A percentile compares a stretch with the other conserved stretches of the same genome.
These are phyloP conservation scores for Chaetomium fimeti DNA, from an alignment of 495 filamentous ascomycete species.

Conservation along the genomic window DNA sequence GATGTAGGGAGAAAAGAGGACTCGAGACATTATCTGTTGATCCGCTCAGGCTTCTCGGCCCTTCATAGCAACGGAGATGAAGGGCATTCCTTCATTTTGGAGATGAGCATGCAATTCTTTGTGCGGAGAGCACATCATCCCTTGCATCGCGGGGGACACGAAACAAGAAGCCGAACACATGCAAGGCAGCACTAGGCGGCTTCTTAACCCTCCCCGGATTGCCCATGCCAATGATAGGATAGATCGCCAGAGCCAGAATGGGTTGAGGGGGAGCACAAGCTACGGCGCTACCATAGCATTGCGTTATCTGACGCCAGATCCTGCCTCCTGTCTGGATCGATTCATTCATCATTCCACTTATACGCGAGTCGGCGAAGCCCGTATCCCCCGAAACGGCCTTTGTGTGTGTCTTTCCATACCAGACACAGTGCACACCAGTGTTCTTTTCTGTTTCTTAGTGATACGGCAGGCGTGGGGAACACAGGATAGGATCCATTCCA, in stretches of 20 bases:
- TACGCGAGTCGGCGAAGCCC: conserved; percentile 2
- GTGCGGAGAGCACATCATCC: not conserved
- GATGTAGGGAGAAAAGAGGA: not conserved
- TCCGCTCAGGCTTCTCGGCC: conserved; percentile 11
- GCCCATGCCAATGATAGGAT: conserved; percentile 8
- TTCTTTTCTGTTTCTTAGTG: not conserved
- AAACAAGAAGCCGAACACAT: not conserved
- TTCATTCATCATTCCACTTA: not conserved
- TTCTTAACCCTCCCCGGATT: not conserved
- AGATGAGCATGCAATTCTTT: not conserved
- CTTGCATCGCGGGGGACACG: conserved; percentile 4
- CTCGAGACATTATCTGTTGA: conserved; percentile 21
- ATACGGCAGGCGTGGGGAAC: not conserved
- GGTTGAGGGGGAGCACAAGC: not conserved
- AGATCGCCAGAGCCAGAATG: not conserved
- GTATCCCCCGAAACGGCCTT: not conserved
- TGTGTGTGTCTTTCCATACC: conserved; percentile 8
- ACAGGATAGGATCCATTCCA: conserved; percentile 1
- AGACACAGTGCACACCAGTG: not conserved
- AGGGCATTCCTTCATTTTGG: conserved; percentile 12
- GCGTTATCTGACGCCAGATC: conserved; percentile 30
- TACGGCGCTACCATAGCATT: conserved; percentile 12
- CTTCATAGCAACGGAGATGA: conserved; percentile 20
- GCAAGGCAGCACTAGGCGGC: not conserved
- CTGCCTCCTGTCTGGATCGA: conserved; percentile 19